Conservation (phyloP, 1,139 yeast genomes). For the Yamadazyma diospyri region DNA sequence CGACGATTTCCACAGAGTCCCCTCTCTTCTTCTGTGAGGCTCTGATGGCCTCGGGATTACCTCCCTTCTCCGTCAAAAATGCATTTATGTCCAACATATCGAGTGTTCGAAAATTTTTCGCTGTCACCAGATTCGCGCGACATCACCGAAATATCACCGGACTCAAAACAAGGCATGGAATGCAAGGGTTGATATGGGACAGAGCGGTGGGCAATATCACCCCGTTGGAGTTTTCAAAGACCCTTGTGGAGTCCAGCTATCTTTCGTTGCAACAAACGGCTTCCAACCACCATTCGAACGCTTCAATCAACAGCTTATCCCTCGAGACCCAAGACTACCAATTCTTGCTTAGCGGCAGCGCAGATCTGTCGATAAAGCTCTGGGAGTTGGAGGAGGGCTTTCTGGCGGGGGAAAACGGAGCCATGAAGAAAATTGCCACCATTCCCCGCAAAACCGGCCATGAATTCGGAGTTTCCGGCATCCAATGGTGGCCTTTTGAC, state of each 20-base stretch:
- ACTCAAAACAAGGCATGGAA: conserved; percentile 13
- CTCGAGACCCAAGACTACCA: conserved; percentile 52
- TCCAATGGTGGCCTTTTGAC: conserved; percentile 89
- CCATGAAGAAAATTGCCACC: conserved; percentile 30
- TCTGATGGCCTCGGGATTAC: conserved; percentile 85
- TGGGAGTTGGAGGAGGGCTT: conserved; percentile 46
- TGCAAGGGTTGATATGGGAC: conserved; percentile 41
- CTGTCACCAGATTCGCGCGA: background rate
- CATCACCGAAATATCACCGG: background rate
- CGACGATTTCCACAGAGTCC: conserved; percentile 89
- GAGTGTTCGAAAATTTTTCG: conserved; percentile 6
- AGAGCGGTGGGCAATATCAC: conserved; percentile 26
- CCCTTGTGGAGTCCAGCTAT: conserved; percentile 41
- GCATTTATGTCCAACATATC: conserved; percentile 86
- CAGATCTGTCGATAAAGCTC: conserved; percentile 66
- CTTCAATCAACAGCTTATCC: conserved; percentile 63
- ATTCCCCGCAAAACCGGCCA: conserved; percentile 60
- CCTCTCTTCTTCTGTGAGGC: conserved; percentile 93
- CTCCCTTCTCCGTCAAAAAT: conserved; percentile 94
- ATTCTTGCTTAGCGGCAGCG: conserved; percentile 68
- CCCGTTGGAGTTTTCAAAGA: conserved; percentile 34
- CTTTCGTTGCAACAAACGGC: background rate
- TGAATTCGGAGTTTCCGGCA: conserved; percentile 65
- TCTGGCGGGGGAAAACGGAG: conserved; percentile 19
- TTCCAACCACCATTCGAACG: conserved; percentile 23